phyloP scores from a whole-genome alignment of 306 rosid genomes.

The Corylus avellana region DNA sequence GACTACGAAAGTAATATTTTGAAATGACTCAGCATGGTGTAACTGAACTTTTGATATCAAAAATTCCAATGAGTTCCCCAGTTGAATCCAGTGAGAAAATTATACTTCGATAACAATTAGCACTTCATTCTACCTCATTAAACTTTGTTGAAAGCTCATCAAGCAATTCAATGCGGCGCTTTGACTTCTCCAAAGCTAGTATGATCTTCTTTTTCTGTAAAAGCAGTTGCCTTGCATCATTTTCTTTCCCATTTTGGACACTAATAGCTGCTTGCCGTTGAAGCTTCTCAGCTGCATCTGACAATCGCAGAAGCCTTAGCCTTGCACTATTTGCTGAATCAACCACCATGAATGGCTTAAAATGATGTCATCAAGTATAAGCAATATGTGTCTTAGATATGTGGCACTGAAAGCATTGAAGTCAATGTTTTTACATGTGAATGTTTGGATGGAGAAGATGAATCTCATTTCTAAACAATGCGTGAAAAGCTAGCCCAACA shows the following conservation, averaged over 20 bases:
- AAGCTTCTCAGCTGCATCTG: conserved; percentile 96
- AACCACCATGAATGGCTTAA: conserved; percentile 30
- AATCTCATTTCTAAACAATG: not conserved
- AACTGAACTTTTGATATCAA: not conserved
- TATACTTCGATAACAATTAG: conserved; percentile 7
- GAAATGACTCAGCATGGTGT: not conserved
- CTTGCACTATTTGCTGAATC: conserved; percentile 80
- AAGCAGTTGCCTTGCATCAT: conserved; percentile 75
- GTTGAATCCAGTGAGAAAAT: not conserved
- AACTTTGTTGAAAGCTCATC: conserved; percentile 74
- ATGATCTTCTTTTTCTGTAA: conserved; percentile 86
- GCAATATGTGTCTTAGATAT: not conserved
- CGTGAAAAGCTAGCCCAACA: not conserved
- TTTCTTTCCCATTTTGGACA: conserved; percentile 70
- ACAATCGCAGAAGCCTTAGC: conserved; percentile 72
- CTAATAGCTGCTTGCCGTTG: conserved; percentile 72
- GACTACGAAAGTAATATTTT: not conserved
- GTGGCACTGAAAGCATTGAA: conserved; percentile 1
- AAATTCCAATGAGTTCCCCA: not conserved
- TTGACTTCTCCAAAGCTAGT: conserved; percentile 86
- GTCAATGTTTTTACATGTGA: not conserved
- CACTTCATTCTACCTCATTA: conserved; percentile 56
- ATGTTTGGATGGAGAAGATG: not conserved
- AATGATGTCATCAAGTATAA: conserved; percentile 1
- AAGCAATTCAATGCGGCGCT: conserved; percentile 74